Evolutionary conservation across 1,284 basidiomycete species (phyloP).

Genomic region (Puccinia triticina): DNA sequence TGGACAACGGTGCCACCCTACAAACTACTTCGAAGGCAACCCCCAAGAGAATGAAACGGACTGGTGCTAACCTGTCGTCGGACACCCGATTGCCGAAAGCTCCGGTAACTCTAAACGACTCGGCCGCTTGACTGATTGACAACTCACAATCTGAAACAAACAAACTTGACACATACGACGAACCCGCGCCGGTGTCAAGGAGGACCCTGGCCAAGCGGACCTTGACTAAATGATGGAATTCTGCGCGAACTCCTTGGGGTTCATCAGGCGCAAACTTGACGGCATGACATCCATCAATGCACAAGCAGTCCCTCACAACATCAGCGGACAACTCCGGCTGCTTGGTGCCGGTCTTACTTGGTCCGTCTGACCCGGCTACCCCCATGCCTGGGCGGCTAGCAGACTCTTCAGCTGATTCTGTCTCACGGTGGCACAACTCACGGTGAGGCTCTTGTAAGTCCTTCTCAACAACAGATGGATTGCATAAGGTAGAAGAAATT

Average conservation of each 20-base stretch:
- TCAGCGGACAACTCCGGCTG: neutral
- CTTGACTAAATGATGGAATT: neutral
- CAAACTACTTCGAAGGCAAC: neutral
- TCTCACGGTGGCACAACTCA: neutral
- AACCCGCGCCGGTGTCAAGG: slow-evolving; percentile 29
- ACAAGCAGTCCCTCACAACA: neutral
- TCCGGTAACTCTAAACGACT: neutral
- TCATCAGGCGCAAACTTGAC: neutral
- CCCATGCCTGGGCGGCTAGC: slow-evolving; percentile 10
- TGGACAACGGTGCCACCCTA: neutral
- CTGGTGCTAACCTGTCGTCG: neutral
- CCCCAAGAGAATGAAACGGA: neutral
- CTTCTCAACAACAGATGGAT: neutral
- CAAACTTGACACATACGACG: neutral
- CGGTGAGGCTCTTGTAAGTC: neutral
- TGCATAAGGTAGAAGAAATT: neutral
- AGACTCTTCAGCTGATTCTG: neutral
- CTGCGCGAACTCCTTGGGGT: neutral
- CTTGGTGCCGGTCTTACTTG: too few relatives aligned
- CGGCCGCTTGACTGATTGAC: neutral
- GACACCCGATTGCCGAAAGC: neutral
- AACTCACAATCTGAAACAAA: neutral
- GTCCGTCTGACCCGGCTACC: neutral
- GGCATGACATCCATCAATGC: neutral
- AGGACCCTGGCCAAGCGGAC: slow-evolving; percentile 17